Percentiles rank a stretch among this genome's conserved stretches.
These are phyloP conservation scores for Scleroderma bovista DNA, from an alignment of 768 basidiomycete species.

Conservation along the genomic window DNA sequence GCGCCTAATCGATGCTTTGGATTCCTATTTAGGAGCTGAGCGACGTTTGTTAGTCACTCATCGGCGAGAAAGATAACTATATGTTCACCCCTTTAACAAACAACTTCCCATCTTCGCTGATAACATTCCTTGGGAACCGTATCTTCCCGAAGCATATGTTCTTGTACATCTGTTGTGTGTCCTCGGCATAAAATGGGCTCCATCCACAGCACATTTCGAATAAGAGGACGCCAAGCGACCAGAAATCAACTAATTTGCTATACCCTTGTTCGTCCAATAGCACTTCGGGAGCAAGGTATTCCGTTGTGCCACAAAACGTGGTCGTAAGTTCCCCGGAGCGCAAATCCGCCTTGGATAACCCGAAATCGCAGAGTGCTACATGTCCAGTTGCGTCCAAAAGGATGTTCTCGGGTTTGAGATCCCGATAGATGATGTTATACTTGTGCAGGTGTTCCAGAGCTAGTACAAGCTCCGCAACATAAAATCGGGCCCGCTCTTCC, in stretches of 20 bases:
- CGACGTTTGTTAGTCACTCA: slow-evolving; percentile 8
- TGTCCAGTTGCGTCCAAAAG: slow-evolving; percentile 97
- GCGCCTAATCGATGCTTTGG: slow-evolving; percentile 97
- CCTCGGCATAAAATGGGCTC: slow-evolving; percentile 99
- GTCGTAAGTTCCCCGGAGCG: slow-evolving; percentile 94
- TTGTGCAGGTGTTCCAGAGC: slow-evolving; percentile 97
- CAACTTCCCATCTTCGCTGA: slow-evolving; percentile 96
- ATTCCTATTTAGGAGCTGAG: slow-evolving; percentile 92
- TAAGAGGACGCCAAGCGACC: slow-evolving; percentile 91
- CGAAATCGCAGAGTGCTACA: slow-evolving; percentile 97
- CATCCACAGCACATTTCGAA: slow-evolving; percentile 99
- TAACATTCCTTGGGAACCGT: slow-evolving; percentile 93
- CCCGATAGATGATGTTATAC: slow-evolving; percentile 93
- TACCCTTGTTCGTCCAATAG: slow-evolving; percentile 97
- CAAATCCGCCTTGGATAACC: slow-evolving; percentile 93
- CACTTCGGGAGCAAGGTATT: slow-evolving; percentile 98
- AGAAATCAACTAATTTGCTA: slow-evolving; percentile 97
- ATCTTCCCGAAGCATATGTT: slow-evolving; percentile 99
- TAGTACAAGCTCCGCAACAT: slow-evolving; percentile 91
- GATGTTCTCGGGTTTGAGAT: slow-evolving; percentile 98
- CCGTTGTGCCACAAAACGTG: slow-evolving; percentile 98
- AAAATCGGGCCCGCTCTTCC: slow-evolving; percentile 93
- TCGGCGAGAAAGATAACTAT: slow-evolving; percentile 8
- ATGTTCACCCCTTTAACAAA: slow-evolving; percentile 93
- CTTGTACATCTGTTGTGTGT: slow-evolving; percentile 99